Conservation (phyloP, 1,284 basidiomycete species). For the Ganoderma lucidum region DNA sequence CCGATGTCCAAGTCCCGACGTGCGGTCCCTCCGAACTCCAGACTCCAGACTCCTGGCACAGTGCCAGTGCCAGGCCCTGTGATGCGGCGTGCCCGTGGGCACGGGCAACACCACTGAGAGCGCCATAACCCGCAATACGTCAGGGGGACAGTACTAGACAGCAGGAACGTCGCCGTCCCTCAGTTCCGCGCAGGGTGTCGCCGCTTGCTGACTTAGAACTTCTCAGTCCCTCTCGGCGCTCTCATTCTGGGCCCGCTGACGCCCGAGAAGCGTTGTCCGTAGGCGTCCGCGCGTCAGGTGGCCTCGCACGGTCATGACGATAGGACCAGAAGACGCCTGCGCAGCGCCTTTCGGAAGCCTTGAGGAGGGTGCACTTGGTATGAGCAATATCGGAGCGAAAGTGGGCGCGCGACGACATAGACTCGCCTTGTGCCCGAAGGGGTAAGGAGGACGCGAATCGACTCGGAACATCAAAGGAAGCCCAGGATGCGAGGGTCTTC, state of each 20-base stretch:
- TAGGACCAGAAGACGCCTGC: neutral
- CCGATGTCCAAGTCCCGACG: neutral
- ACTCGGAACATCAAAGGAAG: neutral
- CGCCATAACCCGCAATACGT: neutral
- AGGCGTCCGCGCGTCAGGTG: slow-evolving; percentile 3
- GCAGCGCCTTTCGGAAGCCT: neutral
- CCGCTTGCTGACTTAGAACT: slow-evolving; percentile 18
- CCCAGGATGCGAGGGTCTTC: neutral
- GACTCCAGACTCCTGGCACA: neutral
- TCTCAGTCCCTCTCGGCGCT: slow-evolving; percentile 10
- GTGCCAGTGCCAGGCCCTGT: neutral
- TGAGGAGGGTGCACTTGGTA: neutral
- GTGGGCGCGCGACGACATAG: neutral
- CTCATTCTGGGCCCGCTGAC: neutral
- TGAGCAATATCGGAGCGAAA: neutral
- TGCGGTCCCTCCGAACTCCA: neutral
- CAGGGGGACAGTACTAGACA: neutral
- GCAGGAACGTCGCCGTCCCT: slow-evolving; percentile 1
- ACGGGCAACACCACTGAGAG: neutral
- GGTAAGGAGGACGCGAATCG: slow-evolving; percentile 3
- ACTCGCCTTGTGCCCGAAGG: slow-evolving; percentile 6
- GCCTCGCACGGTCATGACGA: neutral
- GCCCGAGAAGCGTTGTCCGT: neutral
- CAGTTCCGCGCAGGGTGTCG: neutral
- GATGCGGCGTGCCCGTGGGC: slow-evolving; percentile 2